phyloP scores from a whole-genome alignment of 2,329 filamentous ascomycete genomes.

The Aspergillus novofumigatus region DNA sequence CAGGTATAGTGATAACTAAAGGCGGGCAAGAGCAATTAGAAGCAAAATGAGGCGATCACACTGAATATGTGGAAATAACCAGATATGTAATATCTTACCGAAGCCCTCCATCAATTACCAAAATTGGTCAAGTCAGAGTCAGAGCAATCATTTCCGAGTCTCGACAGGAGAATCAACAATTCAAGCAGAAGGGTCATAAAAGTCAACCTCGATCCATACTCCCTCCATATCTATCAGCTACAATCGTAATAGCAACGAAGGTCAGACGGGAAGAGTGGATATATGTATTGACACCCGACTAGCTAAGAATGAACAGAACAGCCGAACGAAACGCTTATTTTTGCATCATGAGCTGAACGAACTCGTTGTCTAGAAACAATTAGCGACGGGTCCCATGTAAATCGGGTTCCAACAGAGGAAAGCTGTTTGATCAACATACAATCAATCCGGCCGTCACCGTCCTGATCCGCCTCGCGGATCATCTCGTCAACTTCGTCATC shows the following conservation, averaged over 20 bases:
- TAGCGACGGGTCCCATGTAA: constrained; percentile 13
- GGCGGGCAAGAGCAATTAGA: no score
- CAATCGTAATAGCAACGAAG: constrained; percentile 17
- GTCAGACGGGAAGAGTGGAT: constrained; percentile 18
- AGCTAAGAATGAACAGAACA: constrained; percentile 28
- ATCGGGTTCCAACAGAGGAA: not conserved
- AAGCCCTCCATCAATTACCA: not conserved
- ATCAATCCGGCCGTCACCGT: constrained; percentile 83
- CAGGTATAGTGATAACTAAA: not conserved
- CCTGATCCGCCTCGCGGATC: constrained; percentile 87
- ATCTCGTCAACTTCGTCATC: constrained; percentile 91
- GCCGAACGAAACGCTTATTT: constrained; percentile 56
- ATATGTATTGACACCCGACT: constrained; percentile 23
- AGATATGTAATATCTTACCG: not conserved
- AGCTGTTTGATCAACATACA: constrained; percentile 54
- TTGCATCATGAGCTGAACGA: constrained; percentile 94
- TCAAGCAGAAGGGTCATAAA: constrained; percentile 9
- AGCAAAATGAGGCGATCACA: not conserved
- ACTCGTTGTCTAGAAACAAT: constrained; percentile 70
- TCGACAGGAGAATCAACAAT: not conserved
- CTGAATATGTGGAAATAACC: not conserved
- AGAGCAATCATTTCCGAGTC: not conserved
- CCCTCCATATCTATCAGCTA: constrained; percentile 15
- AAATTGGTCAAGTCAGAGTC: not conserved
- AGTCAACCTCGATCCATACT: constrained; percentile 4